These are phyloP conservation scores for Dioscorea alata DNA, from an alignment of 106 monocot genomes.

Conservation along the genomic window DNA sequence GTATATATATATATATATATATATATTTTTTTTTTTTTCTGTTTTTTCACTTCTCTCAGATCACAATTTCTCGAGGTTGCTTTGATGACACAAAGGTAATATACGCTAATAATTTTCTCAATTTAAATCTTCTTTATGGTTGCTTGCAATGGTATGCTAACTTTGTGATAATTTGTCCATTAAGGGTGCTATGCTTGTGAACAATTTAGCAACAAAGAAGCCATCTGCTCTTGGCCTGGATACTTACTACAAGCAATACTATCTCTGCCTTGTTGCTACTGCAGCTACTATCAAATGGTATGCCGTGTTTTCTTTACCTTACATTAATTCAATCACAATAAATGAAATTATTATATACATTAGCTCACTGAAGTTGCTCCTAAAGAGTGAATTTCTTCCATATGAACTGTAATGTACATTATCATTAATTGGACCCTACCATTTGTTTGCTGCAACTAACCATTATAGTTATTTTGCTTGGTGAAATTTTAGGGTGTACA, in stretches of 20 bases:
- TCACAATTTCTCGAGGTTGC: constrained; percentile 74
- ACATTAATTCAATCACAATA: background rate
- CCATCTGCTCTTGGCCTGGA: constrained; percentile 94
- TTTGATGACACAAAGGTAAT: constrained; percentile 96
- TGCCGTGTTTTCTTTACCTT: background rate
- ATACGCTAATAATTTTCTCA: constrained; percentile 1
- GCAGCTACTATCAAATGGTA: constrained; percentile 92
- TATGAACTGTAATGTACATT: too few species aligned
- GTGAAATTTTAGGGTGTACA: too few species aligned
- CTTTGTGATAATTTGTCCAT: constrained; percentile 2
- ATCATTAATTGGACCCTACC: too few species aligned
- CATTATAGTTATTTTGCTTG: too few species aligned
- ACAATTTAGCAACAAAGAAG: constrained; percentile 80
- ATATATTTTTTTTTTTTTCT: constrained; percentile 19
- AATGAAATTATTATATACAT: too few species aligned
- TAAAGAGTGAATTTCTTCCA: too few species aligned
- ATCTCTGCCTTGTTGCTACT: constrained; percentile 93
- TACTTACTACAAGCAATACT: constrained; percentile 91
- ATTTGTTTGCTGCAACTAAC: too few species aligned
- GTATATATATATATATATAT: too few species aligned
- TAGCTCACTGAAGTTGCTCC: too few species aligned
- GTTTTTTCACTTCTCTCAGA: constrained; percentile 25
- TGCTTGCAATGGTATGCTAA: background rate
- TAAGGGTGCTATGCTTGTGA: constrained; percentile 74
- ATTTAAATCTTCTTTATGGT: background rate